A percentile compares a stretch with the other conserved stretches of the same genome.
Conservation (phyloP, 768 basidiomycete species). For the Phaffia australis region DNA sequence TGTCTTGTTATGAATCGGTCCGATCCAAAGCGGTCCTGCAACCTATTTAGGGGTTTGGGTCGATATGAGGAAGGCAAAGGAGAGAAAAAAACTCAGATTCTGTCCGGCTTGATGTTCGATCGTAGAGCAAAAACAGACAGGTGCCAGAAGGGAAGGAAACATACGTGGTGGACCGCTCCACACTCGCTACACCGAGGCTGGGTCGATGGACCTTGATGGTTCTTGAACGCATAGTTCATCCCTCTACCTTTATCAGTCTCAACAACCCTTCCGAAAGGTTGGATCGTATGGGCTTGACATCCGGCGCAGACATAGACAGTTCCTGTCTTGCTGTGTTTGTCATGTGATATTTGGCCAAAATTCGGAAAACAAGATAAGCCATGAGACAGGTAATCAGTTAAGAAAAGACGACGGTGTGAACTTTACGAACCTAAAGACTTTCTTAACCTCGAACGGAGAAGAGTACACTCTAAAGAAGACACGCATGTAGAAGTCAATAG, state of each 20-base stretch:
- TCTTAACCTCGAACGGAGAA: slow-evolving; percentile 73
- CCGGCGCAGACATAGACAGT: slow-evolving; percentile 70
- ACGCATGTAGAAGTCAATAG: slow-evolving; percentile 95
- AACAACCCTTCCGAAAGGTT: slow-evolving; percentile 66
- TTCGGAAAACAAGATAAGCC: not conserved
- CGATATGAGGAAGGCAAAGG: not conserved
- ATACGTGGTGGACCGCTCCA: slow-evolving; percentile 60
- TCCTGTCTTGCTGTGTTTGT: slow-evolving; percentile 60
- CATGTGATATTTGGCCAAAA: not conserved
- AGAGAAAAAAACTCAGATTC: not conserved
- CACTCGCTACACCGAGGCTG: slow-evolving; percentile 62
- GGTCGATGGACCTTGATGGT: slow-evolving; percentile 52
- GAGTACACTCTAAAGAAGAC: slow-evolving; percentile 71
- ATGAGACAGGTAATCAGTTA: not conserved
- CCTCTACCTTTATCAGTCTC: slow-evolving; percentile 52
- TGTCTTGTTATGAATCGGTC: slow-evolving; percentile 61
- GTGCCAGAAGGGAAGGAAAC: slow-evolving; percentile 30
- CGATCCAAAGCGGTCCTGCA: slow-evolving; percentile 96
- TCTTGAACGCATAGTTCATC: slow-evolving; percentile 59
- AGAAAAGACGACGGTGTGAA: not conserved
- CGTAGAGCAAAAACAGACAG: not conserved
- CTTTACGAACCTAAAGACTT: slow-evolving; percentile 54
- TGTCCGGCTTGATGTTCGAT: not conserved
- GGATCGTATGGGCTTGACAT: slow-evolving; percentile 72
- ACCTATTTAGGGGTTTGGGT: slow-evolving; percentile 43